Percentiles rank a stretch among this genome's conserved stretches.
Conservation (phyloP, 805 yeast species). For the Nakazawaea anatomiae region DNA sequence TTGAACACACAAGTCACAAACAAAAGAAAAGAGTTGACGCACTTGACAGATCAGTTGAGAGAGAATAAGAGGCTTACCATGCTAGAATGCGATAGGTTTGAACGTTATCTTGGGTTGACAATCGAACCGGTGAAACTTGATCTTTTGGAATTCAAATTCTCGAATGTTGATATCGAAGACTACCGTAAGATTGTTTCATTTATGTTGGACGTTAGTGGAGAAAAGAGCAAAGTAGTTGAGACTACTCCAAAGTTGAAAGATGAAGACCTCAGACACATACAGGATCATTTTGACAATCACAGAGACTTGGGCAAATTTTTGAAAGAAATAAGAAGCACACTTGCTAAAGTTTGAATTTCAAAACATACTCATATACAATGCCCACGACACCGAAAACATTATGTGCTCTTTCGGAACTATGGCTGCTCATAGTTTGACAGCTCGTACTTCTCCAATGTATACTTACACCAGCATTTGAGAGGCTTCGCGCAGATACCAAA, state of each 20-base stretch:
- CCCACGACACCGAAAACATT: too few relatives aligned
- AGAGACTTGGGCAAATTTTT: slow-evolving; percentile 27
- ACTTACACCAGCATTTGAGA: too few relatives aligned
- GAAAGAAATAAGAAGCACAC: slow-evolving; percentile 22
- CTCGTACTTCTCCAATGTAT: too few relatives aligned
- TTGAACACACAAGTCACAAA: neutral
- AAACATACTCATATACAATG: too few relatives aligned
- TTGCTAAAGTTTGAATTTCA: too few relatives aligned
- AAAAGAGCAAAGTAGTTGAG: slow-evolving; percentile 25
- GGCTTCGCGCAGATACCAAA: too few relatives aligned
- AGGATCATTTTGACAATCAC: slow-evolving; percentile 18
- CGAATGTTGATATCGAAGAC: slow-evolving; percentile 40
- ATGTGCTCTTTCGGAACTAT: too few relatives aligned
- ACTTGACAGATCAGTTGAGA: neutral
- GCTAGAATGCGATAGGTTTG: slow-evolving; percentile 37
- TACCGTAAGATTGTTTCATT: slow-evolving; percentile 37
- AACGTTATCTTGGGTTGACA: slow-evolving; percentile 39
- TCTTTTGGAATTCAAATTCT: slow-evolving; percentile 33
- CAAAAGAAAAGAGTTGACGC: neutral
- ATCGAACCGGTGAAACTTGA: slow-evolving; percentile 34
- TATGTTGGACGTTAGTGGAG: slow-evolving; percentile 32
- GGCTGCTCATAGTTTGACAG: too few relatives aligned
- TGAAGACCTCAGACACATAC: slow-evolving; percentile 13
- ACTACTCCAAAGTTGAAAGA: slow-evolving; percentile 28
- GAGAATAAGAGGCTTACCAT: slow-evolving; percentile 22